Conservation (phyloP, 768 basidiomycete species). For the Russula emetica region DNA sequence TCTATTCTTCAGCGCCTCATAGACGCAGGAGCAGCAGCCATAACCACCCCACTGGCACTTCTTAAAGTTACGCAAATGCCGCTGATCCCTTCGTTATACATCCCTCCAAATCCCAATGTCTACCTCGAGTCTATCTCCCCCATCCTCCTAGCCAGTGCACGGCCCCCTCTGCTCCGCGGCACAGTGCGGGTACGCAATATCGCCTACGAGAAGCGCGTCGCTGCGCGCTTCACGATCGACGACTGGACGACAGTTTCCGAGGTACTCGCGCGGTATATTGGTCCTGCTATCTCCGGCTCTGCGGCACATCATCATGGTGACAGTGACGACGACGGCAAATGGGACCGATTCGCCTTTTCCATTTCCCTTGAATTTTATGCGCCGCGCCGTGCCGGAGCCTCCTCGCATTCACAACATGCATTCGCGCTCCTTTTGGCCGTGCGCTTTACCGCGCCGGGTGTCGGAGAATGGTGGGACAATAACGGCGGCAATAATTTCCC, state of each 20-base stretch:
- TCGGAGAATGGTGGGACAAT: conserved; percentile 24
- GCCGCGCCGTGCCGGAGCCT: neutral
- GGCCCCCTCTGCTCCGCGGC: conserved; percentile 35
- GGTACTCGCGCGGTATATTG: conserved; percentile 29
- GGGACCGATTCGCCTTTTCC: conserved; percentile 17
- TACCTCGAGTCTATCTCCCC: conserved; percentile 12
- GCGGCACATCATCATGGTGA: neutral
- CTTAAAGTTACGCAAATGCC: neutral
- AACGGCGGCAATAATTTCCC: conserved; percentile 12
- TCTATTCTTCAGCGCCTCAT: neutral
- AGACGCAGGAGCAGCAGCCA: neutral
- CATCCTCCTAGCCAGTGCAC: neutral
- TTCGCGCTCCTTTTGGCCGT: conserved; percentile 3
- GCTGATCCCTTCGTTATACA: conserved; percentile 4
- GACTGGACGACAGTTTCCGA: conserved; percentile 51
- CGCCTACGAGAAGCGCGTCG: conserved; percentile 46
- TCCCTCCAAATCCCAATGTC: neutral
- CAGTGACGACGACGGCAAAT: neutral
- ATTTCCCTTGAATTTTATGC: neutral
- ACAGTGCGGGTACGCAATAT: conserved; percentile 45
- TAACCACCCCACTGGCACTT: neutral
- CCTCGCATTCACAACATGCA: neutral
- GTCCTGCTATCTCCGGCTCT: neutral
- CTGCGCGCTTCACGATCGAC: conserved; percentile 48
- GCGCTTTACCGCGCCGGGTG: neutral